Evolutionary conservation across 164 flowering plant genomes (phyloP), one percentile per base, ranked within the genome.

Genomic region (Vitis cinerea): DNA sequence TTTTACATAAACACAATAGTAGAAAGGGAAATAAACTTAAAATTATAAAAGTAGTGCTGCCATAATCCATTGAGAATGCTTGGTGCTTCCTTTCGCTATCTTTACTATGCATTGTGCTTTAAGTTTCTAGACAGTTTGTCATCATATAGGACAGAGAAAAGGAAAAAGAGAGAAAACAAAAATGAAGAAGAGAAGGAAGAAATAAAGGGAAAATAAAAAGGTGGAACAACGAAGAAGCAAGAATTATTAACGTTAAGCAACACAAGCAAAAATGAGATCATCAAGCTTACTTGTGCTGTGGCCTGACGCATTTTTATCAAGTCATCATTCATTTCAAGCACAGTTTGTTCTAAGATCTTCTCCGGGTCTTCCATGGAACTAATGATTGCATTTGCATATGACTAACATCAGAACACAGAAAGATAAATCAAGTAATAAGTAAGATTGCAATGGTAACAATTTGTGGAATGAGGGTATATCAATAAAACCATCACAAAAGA

Each of bases 251-350:
- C 0, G 44, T 37, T 37, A 6, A 37, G 44, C 44, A 37, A 37
- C 44, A 59, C 4, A 65, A 60, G 2, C 52, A 51, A 69, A 65
- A n/a, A 12, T 7, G 19, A 19, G 59, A 12, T 10, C 61, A 10
- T 47, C 53, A 53, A 19, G 53, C 80, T 67, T 74, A 95, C 99
- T 77, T 93, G 98, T n/a, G 98, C 99, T 57, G 99, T 95, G 67
- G 99, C 98, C 69, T 95, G 99, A 44, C 99, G 93, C 99, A 95
- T 87, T 81, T 95, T 95, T 69, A 83, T 87, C 86, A 95, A 81
- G 81, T 95, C 99, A 60, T 91, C 91, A 78, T 93, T 95, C 99
- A 95, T 95, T 82, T 95, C 99, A 64, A 90, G 74, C 31, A 93
- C 99, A 31, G 96, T 62, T 78, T 95, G 99, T 57, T 95, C 98